phyloP scores from a whole-genome alignment of 371 early-diverging fungal genomes.

The Blakeslea trispora region DNA sequence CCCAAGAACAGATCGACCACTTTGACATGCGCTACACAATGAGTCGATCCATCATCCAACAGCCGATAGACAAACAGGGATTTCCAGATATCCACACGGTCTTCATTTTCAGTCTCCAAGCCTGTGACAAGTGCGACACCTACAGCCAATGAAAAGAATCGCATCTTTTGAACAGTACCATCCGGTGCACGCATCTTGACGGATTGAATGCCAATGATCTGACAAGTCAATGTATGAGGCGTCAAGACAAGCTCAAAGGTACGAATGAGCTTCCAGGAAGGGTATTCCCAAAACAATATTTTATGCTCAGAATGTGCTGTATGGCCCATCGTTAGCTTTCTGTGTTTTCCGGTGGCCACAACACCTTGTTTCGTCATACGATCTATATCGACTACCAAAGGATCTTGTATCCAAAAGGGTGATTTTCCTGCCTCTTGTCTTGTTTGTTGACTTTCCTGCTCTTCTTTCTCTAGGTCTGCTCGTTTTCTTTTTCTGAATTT shows the following conservation, averaged over 20 bases:
- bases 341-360: conserved; percentile 38
- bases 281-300: conserved; percentile 41
- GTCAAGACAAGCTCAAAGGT: conserved; percentile 29
- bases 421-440: not conserved
- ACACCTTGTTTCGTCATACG: conserved; percentile 25
- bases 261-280: conserved; percentile 32
- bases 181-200: conserved; percentile 17
- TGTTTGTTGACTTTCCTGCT: not conserved
- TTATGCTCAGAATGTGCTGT: conserved; percentile 29
- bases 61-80: conserved; percentile 30
- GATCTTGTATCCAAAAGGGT: conserved; percentile 38
- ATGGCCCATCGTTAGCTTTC: conserved; percentile 4
- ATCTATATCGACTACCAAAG: conserved; percentile 37
- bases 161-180: conserved; percentile 9
- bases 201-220: conserved; percentile 35
- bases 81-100: conserved; percentile 34
- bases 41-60: conserved; percentile 31
- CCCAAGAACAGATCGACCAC: conserved; percentile 25
- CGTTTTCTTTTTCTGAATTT: conserved; percentile 2
- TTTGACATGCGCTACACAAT: conserved; percentile 26
- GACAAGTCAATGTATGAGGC: conserved; percentile 27
- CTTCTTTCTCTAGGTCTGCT: not conserved
- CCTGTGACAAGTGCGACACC: conserved; percentile 21
- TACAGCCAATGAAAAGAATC: conserved; percentile 36
- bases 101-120: conserved; percentile 20